These are phyloP conservation scores for Fimicolochytrium jonesii DNA, from an alignment of 192 early-diverging fungal species.

Conservation along the genomic window DNA sequence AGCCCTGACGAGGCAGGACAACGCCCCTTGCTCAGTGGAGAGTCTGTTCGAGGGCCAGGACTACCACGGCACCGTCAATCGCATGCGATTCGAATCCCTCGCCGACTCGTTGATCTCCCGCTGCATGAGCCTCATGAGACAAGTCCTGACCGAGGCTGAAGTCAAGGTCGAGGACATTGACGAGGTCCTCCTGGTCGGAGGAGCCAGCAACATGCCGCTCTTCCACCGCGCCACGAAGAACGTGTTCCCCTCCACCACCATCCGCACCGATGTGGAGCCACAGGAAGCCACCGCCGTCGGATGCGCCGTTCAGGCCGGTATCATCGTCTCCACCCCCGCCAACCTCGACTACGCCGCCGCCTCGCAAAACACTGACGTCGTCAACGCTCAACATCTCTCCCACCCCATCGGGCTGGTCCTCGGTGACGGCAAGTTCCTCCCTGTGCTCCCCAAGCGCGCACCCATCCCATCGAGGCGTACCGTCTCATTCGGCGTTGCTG, in stretches of 20 bases:
- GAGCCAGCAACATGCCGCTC: constrained; percentile 79
- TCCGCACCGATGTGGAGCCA: constrained; percentile 80
- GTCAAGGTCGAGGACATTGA: constrained; percentile 73
- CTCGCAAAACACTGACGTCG: constrained; percentile 55
- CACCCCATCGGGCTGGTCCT: constrained; percentile 76
- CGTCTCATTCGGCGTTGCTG: constrained; percentile 65
- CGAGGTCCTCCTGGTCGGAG: constrained; percentile 87
- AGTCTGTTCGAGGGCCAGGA: constrained; percentile 88
- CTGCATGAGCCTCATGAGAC: constrained; percentile 61
- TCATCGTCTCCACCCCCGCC: constrained; percentile 55
- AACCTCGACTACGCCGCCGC: constrained; percentile 39
- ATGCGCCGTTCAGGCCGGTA: constrained; percentile 83
- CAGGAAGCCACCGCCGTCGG: constrained; percentile 92
- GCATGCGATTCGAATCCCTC: constrained; percentile 89
- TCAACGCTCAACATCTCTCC: constrained; percentile 58
- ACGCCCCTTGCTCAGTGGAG: constrained; percentile 90
- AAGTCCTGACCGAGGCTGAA: constrained; percentile 62
- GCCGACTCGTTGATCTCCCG: constrained; percentile 69
- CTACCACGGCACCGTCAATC: constrained; percentile 75
- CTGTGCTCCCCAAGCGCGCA: constrained; percentile 77
- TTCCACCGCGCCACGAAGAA: constrained; percentile 71
- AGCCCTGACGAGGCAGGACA: constrained; percentile 71
- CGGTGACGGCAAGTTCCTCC: constrained; percentile 66
- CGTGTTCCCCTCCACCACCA: constrained; percentile 63
- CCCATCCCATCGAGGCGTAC: constrained; percentile 79